phyloP scores from a whole-genome alignment of 2,329 filamentous ascomycete genomes.

The Colletotrichum spaethianum region DNA sequence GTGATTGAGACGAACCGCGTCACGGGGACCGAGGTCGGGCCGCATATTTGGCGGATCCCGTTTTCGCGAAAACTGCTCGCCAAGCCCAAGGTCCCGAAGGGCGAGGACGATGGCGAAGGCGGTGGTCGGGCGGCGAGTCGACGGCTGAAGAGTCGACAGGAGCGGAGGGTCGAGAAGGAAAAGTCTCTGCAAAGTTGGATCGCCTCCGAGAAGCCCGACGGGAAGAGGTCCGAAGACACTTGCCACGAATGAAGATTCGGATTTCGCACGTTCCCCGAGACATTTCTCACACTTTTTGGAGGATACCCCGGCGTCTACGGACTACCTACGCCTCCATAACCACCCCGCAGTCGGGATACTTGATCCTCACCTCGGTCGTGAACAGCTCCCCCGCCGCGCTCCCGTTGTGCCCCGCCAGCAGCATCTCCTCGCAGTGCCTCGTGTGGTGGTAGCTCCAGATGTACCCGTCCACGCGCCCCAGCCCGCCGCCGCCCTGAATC shows the following conservation, averaged over 20 bases:
- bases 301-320: not conserved
- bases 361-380: constrained; percentile 35
- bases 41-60: constrained; percentile 41
- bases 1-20: constrained; percentile 34
- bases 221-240: not conserved
- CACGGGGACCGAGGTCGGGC: constrained; percentile 29
- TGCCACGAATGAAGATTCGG: not conserved
- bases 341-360: constrained; percentile 38
- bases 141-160: constrained; percentile 34
- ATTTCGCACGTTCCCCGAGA: not conserved
- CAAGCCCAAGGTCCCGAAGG: constrained; percentile 17
- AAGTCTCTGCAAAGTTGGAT: constrained; percentile 29
- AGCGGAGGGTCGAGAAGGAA: constrained; percentile 39
- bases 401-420: constrained; percentile 15
- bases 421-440: constrained; percentile 35
- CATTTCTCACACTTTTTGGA: not conserved
- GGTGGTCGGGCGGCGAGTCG: not conserved
- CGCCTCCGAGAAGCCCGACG: not conserved
- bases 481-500: constrained; percentile 25
- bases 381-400: not conserved
- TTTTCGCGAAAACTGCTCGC: constrained; percentile 41
- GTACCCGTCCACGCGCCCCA: constrained; percentile 30
- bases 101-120: not conserved
- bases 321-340: not conserved
- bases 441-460: constrained; percentile 40